Conservation (phyloP, 2,329 filamentous ascomycete genomes). For the Lecanicillium sp. region DNA sequence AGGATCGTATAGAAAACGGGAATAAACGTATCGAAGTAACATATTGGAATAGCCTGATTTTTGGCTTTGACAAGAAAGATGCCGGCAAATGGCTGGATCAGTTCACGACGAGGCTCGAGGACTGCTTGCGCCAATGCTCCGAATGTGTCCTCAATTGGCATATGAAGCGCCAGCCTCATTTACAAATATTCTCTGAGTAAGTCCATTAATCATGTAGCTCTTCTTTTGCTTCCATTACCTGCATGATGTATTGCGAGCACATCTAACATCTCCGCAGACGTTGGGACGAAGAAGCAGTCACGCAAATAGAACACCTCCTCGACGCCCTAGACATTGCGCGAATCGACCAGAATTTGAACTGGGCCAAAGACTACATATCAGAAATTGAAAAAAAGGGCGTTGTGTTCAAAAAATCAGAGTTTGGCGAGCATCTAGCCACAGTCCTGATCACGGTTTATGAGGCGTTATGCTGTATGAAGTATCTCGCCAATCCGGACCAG, state of each 20-base stretch:
- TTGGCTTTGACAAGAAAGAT: constrained; percentile 56
- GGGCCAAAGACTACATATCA: constrained; percentile 45
- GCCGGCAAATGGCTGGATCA: constrained; percentile 51
- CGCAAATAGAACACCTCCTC: constrained; percentile 45
- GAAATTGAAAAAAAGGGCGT: constrained; percentile 39
- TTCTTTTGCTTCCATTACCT: neutral
- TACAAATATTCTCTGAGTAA: constrained; percentile 55
- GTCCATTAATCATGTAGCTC: too few relatives aligned
- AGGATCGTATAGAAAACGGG: constrained; percentile 44
- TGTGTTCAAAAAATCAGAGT: constrained; percentile 36
- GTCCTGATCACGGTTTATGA: constrained; percentile 81
- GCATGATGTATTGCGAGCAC: neutral
- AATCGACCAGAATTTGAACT: constrained; percentile 51
- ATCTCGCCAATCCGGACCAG: constrained; percentile 51
- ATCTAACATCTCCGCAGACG: constrained; percentile 18
- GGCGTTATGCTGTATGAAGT: constrained; percentile 73
- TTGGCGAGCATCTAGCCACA: constrained; percentile 40
- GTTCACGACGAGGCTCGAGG: constrained; percentile 49
- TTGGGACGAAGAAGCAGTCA: constrained; percentile 42
- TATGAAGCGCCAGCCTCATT: constrained; percentile 53
- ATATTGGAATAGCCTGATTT: constrained; percentile 59
- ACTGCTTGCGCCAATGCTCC: constrained; percentile 55
- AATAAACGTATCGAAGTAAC: constrained; percentile 50
- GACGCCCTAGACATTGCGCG: constrained; percentile 52
- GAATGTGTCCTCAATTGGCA: constrained; percentile 69